Conservation (phyloP, 257 asterid genomes). For the Sherardia arvensis region DNA sequence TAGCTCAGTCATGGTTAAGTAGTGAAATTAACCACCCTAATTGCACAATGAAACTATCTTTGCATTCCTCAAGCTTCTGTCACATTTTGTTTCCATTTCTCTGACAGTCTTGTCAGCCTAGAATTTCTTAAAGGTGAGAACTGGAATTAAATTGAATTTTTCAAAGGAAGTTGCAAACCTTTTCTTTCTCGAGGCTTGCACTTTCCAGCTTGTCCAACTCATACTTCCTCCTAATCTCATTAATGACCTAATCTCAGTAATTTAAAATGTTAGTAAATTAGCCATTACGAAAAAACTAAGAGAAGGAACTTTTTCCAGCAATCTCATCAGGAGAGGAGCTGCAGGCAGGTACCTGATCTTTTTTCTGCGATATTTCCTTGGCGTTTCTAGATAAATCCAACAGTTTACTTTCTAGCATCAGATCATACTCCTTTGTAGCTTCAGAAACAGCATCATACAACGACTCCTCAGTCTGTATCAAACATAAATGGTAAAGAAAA, state of each 20-base stretch:
- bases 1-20: background rate
- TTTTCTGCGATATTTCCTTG: slow-evolving; percentile 91
- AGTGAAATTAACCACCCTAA: background rate
- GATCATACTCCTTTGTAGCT: slow-evolving; percentile 76
- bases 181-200: slow-evolving; percentile 67
- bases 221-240: slow-evolving; percentile 71
- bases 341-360: slow-evolving; percentile 66
- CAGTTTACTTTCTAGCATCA: slow-evolving; percentile 84
- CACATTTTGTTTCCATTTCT: slow-evolving; percentile 54
- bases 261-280: slow-evolving; percentile 12
- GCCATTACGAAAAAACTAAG: slow-evolving; percentile 7
- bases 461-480: slow-evolving; percentile 50
- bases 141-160: background rate
- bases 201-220: slow-evolving; percentile 82
- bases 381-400: slow-evolving; percentile 81
- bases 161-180: slow-evolving; percentile 34
- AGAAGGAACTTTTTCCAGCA: background rate
- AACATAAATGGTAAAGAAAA: slow-evolving; percentile 14
- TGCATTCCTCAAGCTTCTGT: slow-evolving; percentile 52
- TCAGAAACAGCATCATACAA: slow-evolving; percentile 64
- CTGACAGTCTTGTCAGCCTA: slow-evolving; percentile 63
- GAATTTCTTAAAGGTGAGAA: slow-evolving; percentile 20
- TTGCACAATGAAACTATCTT: slow-evolving; percentile 17
- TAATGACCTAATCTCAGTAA: slow-evolving; percentile 72
- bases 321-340: background rate